Evolutionary conservation across 2,329 filamentous ascomycete genomes (phyloP), one percentile per base, ranked within the genome.

Genomic region (Calonectria ilicicola): DNA sequence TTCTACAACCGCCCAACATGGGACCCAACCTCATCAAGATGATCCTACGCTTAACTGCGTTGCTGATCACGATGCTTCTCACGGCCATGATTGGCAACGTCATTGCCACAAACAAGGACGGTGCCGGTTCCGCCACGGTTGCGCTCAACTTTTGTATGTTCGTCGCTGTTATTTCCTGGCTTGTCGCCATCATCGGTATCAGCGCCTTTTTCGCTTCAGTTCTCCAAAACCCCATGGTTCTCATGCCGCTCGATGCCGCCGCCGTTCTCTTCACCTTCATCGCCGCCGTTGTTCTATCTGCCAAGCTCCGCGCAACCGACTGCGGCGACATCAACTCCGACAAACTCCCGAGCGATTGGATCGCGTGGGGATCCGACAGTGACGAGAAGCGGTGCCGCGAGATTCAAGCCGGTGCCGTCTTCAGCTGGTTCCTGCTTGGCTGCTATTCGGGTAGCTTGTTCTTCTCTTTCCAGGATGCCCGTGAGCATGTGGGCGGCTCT

Each of bases 401-500:
- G 84, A 90, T 94, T 19, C 94, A 96, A 85, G 94, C 94, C 44
- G 89, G 90, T 74, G 91, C 90, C 40, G 93, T 91, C 44, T 96
- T 96, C 85, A 88, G 95, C 84, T 96, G 93, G 93, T 95, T 96
- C 85, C 89, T 94, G 62, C 94, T 93, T 82, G 88, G 86, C 46
- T 87, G 89, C 29, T 93, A 93, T 80, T 84, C 86, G 32, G 91
- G 86, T 4, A 88, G 88, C 47, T 81, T 91, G 53, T 85, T 90
- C 80, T 87, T 94, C 74, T 84, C 88, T 68, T 82, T 91, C 78
- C 84, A 86, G 72, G 87, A 88, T 70, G 86, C 88, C 77, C 87
- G 91, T 47, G 84, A 87, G 67, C 82, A 84, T 70, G 64, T 81
- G 49, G 84, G 85, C 65, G 85, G 87, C 19, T 87, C 86, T 35